Conservation (phyloP, 768 basidiomycete species). For the Tricholoma sp. region DNA sequence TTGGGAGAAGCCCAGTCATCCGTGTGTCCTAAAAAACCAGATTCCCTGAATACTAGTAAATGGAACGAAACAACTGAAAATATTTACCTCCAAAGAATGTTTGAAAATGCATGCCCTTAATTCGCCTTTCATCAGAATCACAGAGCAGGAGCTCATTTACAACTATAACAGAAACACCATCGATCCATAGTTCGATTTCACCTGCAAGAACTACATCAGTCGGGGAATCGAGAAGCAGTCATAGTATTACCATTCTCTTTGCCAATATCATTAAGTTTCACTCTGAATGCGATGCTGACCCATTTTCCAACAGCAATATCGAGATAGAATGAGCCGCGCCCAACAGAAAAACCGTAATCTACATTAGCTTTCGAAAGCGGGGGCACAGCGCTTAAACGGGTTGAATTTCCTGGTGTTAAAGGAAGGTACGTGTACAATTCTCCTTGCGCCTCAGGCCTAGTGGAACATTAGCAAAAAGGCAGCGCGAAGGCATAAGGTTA, state of each 20-base stretch:
- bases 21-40: conserved; percentile 36
- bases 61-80: background rate
- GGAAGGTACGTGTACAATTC: conserved; percentile 74
- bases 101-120: conserved; percentile 70
- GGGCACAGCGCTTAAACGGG: conserved; percentile 40
- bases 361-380: conserved; percentile 44
- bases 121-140: conserved; percentile 32
- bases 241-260: conserved; percentile 45
- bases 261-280: conserved; percentile 63
- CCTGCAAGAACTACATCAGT: conserved; percentile 30
- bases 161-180: conserved; percentile 54
- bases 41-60: background rate
- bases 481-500: background rate
- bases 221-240: background rate
- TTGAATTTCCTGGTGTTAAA: conserved; percentile 37
- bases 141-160: conserved; percentile 46
- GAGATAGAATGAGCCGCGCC: conserved; percentile 58
- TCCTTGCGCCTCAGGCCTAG: conserved; percentile 45
- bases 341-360: conserved; percentile 64
- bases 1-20: conserved; percentile 57
- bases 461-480: background rate
- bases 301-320: conserved; percentile 48
- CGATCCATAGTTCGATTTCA: conserved; percentile 60
- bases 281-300: conserved; percentile 59
- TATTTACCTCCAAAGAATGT: conserved; percentile 72